A percentile compares a stretch with the other conserved stretches of the same genome.
Evolutionary conservation across 1,139 yeast genomes (phyloP).

Genomic region (Sugiyamaella castrensis): DNA sequence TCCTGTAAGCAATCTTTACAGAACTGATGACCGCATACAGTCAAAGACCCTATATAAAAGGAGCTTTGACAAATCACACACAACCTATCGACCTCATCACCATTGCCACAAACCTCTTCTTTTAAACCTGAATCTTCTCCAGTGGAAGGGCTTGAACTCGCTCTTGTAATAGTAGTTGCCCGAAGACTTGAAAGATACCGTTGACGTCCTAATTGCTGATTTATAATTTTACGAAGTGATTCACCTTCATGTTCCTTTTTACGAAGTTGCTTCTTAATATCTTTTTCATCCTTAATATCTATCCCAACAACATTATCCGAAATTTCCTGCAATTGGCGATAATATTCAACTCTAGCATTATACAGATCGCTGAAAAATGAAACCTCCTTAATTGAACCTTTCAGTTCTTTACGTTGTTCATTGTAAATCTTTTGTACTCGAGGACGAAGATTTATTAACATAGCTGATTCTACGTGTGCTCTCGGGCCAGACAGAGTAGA

Average conservation of each 20-base stretch:
- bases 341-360: conserved; percentile 76
- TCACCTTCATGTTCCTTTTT: conserved; percentile 21
- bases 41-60: conserved; percentile 71
- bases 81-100: conserved; percentile 41
- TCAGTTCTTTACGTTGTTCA: conserved; percentile 44
- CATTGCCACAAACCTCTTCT: conserved; percentile 12
- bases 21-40: conserved; percentile 87
- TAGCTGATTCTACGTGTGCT: conserved; percentile 8
- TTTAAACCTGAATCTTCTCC: conserved; percentile 9
- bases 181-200: conserved; percentile 57
- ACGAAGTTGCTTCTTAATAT: conserved; percentile 16
- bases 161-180: neutral
- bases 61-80: conserved; percentile 77
- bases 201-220: conserved; percentile 39
- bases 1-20: conserved; percentile 71
- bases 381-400: conserved; percentile 48
- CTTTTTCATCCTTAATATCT: conserved; percentile 28
- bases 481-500: conserved; percentile 8
- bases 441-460: conserved; percentile 8
- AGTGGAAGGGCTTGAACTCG: no score
- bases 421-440: conserved; percentile 36
- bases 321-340: conserved; percentile 75
- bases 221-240: conserved; percentile 19
- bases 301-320: conserved; percentile 67
- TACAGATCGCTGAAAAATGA: conserved; percentile 60